Base-by-base conservation (phyloP, 495 filamentous ascomycete species). In the Choiromyces venosus region DNA sequence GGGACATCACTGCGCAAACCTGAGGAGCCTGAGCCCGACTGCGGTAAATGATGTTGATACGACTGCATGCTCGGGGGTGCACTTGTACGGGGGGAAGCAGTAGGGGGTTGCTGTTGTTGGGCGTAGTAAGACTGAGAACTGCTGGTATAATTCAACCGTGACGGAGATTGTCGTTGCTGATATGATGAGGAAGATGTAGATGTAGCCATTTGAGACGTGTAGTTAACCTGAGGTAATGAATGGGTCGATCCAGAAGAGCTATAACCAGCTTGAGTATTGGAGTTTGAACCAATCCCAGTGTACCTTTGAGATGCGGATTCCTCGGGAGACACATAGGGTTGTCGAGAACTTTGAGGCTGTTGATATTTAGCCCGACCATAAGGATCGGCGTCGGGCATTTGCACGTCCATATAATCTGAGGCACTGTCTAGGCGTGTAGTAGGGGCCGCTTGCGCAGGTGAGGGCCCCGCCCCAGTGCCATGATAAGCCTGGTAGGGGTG, bases 241-340 rank as follows among this genome's bases (percentile, higher is more conserved):
- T 73, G 46, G 35, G 68, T 38, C 25, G 42, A 38, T 9, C 89
- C 87, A 77, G 85, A 88, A 37, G 84, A 79, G 73, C 85, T 83
- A 79, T 87, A 88, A 69, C 89, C 85, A 71, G 87, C 84, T 21
- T 88, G 84, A 42, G 90, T 87, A 65, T 89, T 88, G 40, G 94
- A 83, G 25, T 46, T 77, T 8, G 89, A 88, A 79, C 96, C 94
- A 93, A 96, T 96, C 68, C 94, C 95, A 18, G 94, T 97, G 83
- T 99, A 97, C 79, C 94, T 88, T 80, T 94, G 91, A 66, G 93
- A 92, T 65, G 93, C 91, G 36, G 92, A 92, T 72, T 92, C 91
- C 74, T 94, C 92, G 16, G 77, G 66, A 39, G 72, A 72, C 18
- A 75, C 52, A 70, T 79, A 79, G 68, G 77, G 77, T 61, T 79